Evolutionary conservation across 2,329 filamentous ascomycete species (phyloP), one percentile per base, ranked within the genome.

Genomic region (Penicillium italicum): DNA sequence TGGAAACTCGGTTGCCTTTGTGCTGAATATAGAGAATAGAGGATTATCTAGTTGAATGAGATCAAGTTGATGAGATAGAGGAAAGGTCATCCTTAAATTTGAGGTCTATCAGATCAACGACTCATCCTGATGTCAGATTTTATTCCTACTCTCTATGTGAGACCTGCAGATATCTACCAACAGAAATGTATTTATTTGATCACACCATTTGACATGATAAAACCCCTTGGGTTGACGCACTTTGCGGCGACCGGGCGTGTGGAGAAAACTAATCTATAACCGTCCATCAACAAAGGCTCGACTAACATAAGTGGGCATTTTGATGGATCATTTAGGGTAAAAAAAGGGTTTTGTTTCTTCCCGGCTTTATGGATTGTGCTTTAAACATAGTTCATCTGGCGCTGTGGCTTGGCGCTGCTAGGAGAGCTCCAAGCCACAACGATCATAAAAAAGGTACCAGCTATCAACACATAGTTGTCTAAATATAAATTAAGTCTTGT

Each of bases 61-160:
- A 24, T 24, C n/a, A n/a, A n/a, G n/a, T n/a, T 31, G 3, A 24
- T 24, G 24, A 24, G 24, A 24, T 24, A 24, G 24, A 24, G 24
- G 20, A 8, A 26, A 42, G 40, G 3, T 7, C 9, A 14, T 47
- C 20, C 6, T 47, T 36, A 26, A 7, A 47, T 1, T 47, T 36
- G 28, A 45, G 43, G 43, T 34, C 43, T 34, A 46, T 20, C 14
- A 18, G 14, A 3, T 46, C 30, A 33, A 50, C 47, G 36, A 33
- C 30, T 50, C 47, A 50, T 42, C 28, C 37, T 42, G 47, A 50
- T 50, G 37, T 50, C 47, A 50, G 44, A 44, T 43, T 12, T 4
- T 20, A 24, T 30, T 43, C 40, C 22, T 24, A 14, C 26, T 5
- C 9, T 42, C 22, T 42, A 22, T 26, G 26, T 33, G 6, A 7